These are phyloP conservation scores for Solioccasus polychromus DNA, from an alignment of 768 basidiomycete genomes.

Conservation along the genomic window DNA sequence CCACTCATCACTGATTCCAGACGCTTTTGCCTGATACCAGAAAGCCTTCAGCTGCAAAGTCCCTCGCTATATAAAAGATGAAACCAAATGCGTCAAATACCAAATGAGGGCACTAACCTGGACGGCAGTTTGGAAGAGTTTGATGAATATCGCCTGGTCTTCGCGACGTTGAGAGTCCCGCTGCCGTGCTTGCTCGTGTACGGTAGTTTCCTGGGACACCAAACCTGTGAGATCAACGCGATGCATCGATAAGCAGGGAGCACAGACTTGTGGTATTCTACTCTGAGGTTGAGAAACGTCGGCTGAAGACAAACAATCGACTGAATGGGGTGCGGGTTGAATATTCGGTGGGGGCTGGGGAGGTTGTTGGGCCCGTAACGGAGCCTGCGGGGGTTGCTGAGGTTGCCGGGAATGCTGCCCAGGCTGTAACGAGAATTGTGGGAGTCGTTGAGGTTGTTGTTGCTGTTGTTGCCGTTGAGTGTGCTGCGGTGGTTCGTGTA, in stretches of 20 bases:
- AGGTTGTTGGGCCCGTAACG: neutral
- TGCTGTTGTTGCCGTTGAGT: conserved; percentile 1
- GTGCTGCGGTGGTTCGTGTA: neutral
- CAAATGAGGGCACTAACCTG: conserved; percentile 16
- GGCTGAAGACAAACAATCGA: neutral
- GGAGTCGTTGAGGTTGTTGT: neutral
- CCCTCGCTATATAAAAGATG: conserved; percentile 14
- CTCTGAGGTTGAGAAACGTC: conserved; percentile 1
- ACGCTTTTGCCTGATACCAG: conserved; percentile 9
- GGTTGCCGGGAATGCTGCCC: neutral
- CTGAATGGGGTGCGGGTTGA: neutral
- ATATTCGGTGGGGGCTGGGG: conserved; percentile 1
- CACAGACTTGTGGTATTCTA: conserved; percentile 3
- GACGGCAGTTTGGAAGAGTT: conserved; percentile 19
- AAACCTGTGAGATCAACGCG: neutral
- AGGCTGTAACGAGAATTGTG: neutral
- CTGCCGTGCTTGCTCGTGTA: conserved; percentile 11
- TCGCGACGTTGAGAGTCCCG: neutral
- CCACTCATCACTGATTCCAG: conserved; percentile 23
- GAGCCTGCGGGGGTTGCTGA: neutral
- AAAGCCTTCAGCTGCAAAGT: conserved; percentile 10
- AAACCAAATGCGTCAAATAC: neutral
- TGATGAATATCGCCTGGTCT: conserved; percentile 18
- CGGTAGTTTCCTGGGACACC: neutral
- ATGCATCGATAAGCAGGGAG: neutral